A percentile compares a stretch with the other conserved stretches of the same genome.
phyloP scores from a whole-genome alignment of 495 filamentous ascomycete species.

The Xylaria curta region DNA sequence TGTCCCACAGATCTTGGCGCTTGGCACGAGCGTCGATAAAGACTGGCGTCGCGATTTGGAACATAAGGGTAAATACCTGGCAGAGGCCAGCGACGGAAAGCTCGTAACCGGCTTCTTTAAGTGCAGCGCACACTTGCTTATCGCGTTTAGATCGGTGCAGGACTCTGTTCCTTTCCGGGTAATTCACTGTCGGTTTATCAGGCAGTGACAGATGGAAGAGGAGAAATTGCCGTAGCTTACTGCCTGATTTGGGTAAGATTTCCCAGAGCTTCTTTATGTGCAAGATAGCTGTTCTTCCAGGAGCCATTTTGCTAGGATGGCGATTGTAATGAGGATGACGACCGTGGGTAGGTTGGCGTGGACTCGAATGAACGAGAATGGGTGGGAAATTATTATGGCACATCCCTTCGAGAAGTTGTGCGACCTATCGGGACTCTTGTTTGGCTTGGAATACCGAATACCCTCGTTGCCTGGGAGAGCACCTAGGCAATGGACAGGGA shows the following conservation, averaged over 20 bases:
- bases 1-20: constrained; percentile 17
- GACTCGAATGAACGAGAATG: not conserved
- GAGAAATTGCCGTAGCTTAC: not conserved
- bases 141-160: not conserved
- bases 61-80: not conserved
- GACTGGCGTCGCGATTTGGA: not conserved
- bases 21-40: not conserved
- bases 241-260: not conserved
- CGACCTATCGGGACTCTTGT: not conserved
- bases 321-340: not conserved
- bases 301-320: not conserved
- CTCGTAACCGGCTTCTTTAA: not conserved
- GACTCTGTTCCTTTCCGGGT: not conserved
- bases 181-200: not conserved
- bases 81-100: not conserved
- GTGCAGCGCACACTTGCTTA: not conserved
- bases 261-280: not conserved
- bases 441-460: not conserved
- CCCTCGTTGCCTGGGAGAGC: not conserved
- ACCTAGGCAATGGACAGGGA: not conserved
- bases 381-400: not conserved
- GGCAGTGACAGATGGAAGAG: not conserved
- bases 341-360: not conserved
- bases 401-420: not conserved
- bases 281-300: not conserved